Percentiles rank a stretch among this genome's conserved stretches.
phyloP scores from a whole-genome alignment of 1,139 yeast species.

The Zygosaccharomyces sapae region DNA sequence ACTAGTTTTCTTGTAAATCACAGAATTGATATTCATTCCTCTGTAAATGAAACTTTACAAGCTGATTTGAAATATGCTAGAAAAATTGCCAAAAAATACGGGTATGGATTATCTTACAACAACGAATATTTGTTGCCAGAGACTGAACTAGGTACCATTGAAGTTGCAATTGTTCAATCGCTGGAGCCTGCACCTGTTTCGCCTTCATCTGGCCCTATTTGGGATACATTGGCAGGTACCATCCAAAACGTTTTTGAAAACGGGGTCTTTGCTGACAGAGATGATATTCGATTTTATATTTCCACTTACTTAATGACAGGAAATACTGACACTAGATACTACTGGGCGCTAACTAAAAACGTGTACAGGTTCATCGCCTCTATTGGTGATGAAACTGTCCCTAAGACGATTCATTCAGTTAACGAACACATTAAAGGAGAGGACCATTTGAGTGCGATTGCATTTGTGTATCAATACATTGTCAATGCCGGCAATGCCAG shows the following conservation, averaged over 20 bases:
- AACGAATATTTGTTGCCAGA: slow-evolving; percentile 23
- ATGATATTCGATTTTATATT: slow-evolving; percentile 42
- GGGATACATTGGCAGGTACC: slow-evolving; percentile 54
- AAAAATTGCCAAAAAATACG: slow-evolving; percentile 44
- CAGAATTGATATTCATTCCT: slow-evolving; percentile 50
- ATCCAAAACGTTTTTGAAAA: slow-evolving; percentile 47
- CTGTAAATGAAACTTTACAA: slow-evolving; percentile 43
- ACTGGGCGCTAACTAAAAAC: slow-evolving; percentile 66
- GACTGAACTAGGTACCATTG: slow-evolving; percentile 39
- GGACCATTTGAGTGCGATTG: slow-evolving; percentile 54
- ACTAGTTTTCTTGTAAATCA: slow-evolving; percentile 52
- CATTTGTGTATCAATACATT: slow-evolving; percentile 55
- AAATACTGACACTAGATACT: slow-evolving; percentile 78
- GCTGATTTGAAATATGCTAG: slow-evolving; percentile 41
- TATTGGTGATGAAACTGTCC: slow-evolving; percentile 19
- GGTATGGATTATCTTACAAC: slow-evolving; percentile 43
- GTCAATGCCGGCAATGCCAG: slow-evolving; percentile 32
- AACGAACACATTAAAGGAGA: slow-evolving; percentile 53
- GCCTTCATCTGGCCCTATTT: slow-evolving; percentile 44
- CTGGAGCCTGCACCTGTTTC: slow-evolving; percentile 55
- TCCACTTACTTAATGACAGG: slow-evolving; percentile 72
- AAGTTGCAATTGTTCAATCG: slow-evolving; percentile 37
- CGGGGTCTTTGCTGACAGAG: slow-evolving; percentile 29
- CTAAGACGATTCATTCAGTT: slow-evolving; percentile 48
- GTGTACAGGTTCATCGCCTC: slow-evolving; percentile 52